These are phyloP conservation scores for Cnidoscolus chayamansa DNA, from an alignment of 441 rosid genomes.

Conservation along the genomic window DNA sequence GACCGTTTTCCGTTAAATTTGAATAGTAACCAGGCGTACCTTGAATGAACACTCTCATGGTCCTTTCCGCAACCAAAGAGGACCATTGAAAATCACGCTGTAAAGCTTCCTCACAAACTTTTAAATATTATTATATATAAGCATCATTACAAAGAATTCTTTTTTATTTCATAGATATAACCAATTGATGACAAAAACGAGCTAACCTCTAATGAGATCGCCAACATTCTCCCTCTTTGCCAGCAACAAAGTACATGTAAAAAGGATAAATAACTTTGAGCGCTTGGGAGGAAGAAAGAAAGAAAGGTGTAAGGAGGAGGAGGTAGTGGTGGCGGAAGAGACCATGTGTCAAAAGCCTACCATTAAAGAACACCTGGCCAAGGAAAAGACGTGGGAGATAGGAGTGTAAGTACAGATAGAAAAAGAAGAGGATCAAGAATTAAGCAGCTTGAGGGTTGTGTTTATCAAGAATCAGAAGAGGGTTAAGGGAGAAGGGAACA, in stretches of 20 bases:
- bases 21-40: conserved; percentile 33
- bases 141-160: background rate
- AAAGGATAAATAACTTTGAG: no score
- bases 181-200: background rate
- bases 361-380: no score
- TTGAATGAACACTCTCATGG: conserved; percentile 11
- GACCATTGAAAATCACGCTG: conserved; percentile 50
- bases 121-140: background rate
- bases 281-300: no score
- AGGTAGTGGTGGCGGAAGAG: no score
- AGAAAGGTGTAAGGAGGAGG: no score
- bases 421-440: background rate
- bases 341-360: no score
- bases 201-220: background rate
- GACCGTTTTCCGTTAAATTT: conserved; percentile 35
- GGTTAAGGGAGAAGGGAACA: background rate
- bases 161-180: background rate
- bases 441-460: no score
- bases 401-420: background rate
- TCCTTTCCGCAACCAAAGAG: conserved; percentile 24
- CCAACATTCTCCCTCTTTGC: background rate
- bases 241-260: background rate
- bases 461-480: background rate
- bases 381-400: background rate
- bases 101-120: conserved; percentile 22